These are phyloP conservation scores for Oryza officinalis DNA, from an alignment of 176 grass and related monocot species.

Conservation along the genomic window DNA sequence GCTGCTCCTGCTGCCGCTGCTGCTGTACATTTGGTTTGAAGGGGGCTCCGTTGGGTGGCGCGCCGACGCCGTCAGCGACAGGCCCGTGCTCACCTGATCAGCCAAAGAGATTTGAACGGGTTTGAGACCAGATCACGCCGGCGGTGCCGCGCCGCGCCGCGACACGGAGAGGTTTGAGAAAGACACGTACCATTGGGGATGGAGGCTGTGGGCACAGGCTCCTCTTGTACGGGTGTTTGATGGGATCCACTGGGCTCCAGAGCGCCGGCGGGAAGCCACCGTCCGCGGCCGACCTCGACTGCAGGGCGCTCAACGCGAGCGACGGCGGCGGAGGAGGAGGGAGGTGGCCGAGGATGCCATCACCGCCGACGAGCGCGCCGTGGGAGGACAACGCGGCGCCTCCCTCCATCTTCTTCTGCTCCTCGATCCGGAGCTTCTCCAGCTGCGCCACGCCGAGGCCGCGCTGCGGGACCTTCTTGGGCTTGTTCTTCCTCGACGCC, in stretches of 20 bases:
- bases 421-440: constrained; percentile 83
- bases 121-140: background rate
- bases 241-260: constrained; percentile 45
- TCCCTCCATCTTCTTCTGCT: constrained; percentile 63
- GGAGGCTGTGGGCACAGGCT: constrained; percentile 35
- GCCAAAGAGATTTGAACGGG: background rate
- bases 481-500: constrained; percentile 60
- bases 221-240: constrained; percentile 38
- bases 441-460: constrained; percentile 85
- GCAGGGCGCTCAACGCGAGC: constrained; percentile 24
- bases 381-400: constrained; percentile 24
- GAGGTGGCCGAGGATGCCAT: constrained; percentile 30
- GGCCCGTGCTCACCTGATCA: constrained; percentile 54
- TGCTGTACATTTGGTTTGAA: constrained; percentile 87
- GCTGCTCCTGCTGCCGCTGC: constrained; percentile 40
- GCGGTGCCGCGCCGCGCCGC: background rate
- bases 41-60: constrained; percentile 70
- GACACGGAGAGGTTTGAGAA: background rate
- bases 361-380: constrained; percentile 3
- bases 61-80: constrained; percentile 53
- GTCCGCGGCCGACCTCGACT: constrained; percentile 32
- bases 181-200: constrained; percentile 38
- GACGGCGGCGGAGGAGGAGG: constrained; percentile 21
- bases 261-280: constrained; percentile 31
- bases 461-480: constrained; percentile 75